Percentiles rank a stretch among this genome's conserved stretches.
phyloP scores from a whole-genome alignment of 805 yeast species.

The Starmera dryadoides region DNA sequence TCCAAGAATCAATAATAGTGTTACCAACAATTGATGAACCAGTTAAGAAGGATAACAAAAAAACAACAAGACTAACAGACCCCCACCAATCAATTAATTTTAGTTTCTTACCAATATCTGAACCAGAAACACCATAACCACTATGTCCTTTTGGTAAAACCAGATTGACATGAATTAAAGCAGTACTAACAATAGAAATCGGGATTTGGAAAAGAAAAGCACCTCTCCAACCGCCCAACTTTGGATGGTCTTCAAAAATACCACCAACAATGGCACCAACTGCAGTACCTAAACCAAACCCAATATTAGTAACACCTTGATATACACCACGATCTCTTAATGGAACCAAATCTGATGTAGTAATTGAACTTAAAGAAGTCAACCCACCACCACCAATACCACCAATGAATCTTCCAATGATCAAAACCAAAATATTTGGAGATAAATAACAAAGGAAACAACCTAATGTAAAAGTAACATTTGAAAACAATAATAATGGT shows the following conservation, averaged over 20 bases:
- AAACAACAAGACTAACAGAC: constrained; percentile 34
- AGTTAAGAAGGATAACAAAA: constrained; percentile 37
- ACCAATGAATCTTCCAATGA: constrained; percentile 55
- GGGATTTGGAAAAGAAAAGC: constrained; percentile 51
- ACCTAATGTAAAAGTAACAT: constrained; percentile 49
- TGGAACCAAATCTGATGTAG: constrained; percentile 73
- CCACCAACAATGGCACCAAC: constrained; percentile 66
- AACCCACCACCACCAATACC: constrained; percentile 93
- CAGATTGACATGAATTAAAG: constrained; percentile 28
- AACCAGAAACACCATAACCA: constrained; percentile 42
- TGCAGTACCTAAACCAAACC: constrained; percentile 71
- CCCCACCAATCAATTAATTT: constrained; percentile 52
- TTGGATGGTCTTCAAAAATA: constrained; percentile 30
- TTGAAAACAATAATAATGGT: constrained; percentile 42
- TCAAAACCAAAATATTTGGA: constrained; percentile 37
- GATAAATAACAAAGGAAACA: constrained; percentile 49
- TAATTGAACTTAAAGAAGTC: constrained; percentile 63
- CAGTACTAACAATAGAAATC: constrained; percentile 36
- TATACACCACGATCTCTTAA: constrained; percentile 70
- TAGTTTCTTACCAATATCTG: constrained; percentile 37
- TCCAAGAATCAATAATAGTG: neutral
- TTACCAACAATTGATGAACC: constrained; percentile 51
- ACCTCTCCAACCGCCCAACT: constrained; percentile 37
- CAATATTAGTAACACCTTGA: constrained; percentile 77
- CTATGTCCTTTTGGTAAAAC: constrained; percentile 42